Base-by-base conservation (phyloP, 108 stramenopile species). In the Cyclotella cryptica region DNA sequence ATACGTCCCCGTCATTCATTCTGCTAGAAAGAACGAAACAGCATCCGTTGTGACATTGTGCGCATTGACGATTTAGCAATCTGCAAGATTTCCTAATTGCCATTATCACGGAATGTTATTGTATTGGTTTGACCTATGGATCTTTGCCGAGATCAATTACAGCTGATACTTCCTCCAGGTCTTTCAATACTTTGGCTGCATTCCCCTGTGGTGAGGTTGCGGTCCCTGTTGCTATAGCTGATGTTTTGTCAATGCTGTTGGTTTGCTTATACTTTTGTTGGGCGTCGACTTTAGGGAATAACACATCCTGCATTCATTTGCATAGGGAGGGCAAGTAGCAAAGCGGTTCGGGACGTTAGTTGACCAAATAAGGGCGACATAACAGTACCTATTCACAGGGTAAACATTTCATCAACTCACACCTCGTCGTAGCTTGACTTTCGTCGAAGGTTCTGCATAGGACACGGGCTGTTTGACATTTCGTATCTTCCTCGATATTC, bases 401-500 rank as follows among this genome's bases (percentile, higher is more conserved):
- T 35, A 35, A 2, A 35, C 35, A 5, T 35, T 35, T 45, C 9
- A 62, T 41, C 6, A 39, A 62, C 61, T 62, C 41, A 62, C 65
- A 14, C 77, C 77, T 62, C 77, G 44, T 29, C 77, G 46, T 19
- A 78, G 62, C 27, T 78, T 78, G 39, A 60, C 49, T 24, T 69
- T 70, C 15, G 67, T 68, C 7, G 77, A 78, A 39, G 77, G 77
- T 53, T 78, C 77, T 18, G 68, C 69, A 51, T 78, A 78, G 19
- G 68, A 69, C 41, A 70, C 77, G 4, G 77, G 77, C 41, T 78
- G 77, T 53, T 70, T 78, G 15, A 78, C 69, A 61, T 78, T 78
- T 27, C 77, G 59, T 52, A 69, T 44, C 28, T 66, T 63, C 27
- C 60, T 30, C 18, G 76, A 61, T 66, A 24, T 66, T 47, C 12